A percentile compares a stretch with the other conserved stretches of the same genome.
These are phyloP conservation scores for Acacia acuminata DNA, from an alignment of 306 rosid species.

Conservation along the genomic window DNA sequence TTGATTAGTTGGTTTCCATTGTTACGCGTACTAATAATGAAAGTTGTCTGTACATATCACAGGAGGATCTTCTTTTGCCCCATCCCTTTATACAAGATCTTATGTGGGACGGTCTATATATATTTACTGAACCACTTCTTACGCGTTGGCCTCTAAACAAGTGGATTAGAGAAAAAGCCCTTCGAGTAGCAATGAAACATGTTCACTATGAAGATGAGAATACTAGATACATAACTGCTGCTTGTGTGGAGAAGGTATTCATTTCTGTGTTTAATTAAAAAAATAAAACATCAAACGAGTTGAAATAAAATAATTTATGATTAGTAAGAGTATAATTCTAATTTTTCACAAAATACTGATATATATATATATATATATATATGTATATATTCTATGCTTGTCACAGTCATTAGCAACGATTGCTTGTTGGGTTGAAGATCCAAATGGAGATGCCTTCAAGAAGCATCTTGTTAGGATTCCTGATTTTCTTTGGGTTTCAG, in stretches of 20 bases:
- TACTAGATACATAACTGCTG: slow-evolving; percentile 14
- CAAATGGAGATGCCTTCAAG: neutral
- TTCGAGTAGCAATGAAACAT: neutral
- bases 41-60: neutral
- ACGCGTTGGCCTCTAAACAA: neutral
- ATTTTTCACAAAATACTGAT: neutral
- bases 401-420: neutral
- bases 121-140: neutral
- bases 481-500: neutral
- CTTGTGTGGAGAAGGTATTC: slow-evolving; percentile 14
- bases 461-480: neutral
- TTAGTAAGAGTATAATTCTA: neutral
- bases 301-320: neutral
- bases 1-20: neutral
- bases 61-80: slow-evolving; percentile 49
- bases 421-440: neutral
- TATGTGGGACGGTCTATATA: neutral
- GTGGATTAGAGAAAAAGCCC: neutral
- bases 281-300: neutral
- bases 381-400: neutral
- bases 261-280: neutral
- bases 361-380: too few species aligned
- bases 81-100: slow-evolving; percentile 43
- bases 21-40: neutral
- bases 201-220: slow-evolving; percentile 48